phyloP scores from a whole-genome alignment of 495 filamentous ascomycete genomes.

The Eremomyces bilateralis region DNA sequence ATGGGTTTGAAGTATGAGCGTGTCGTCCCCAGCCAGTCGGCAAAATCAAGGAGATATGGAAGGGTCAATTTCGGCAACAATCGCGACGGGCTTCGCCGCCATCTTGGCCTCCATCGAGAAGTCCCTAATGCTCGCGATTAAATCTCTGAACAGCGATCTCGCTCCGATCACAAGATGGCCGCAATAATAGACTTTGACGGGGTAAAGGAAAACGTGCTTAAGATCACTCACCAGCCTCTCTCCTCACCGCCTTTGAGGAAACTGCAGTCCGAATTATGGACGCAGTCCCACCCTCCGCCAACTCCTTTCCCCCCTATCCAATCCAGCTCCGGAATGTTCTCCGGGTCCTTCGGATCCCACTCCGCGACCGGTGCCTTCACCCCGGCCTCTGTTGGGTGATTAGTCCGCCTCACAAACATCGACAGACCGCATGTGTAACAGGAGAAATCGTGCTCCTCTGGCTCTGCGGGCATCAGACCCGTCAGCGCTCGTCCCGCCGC shows the following conservation, averaged over 20 bases:
- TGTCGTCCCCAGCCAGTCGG: too few relatives aligned
- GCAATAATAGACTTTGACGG: not conserved
- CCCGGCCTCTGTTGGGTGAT: slow-evolving; percentile 2
- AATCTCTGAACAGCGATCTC: too few relatives aligned
- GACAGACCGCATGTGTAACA: slow-evolving; percentile 72
- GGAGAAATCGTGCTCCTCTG: slow-evolving; percentile 52
- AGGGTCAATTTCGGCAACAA: too few relatives aligned
- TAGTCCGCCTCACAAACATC: slow-evolving; percentile 28
- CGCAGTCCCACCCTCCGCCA: slow-evolving; percentile 59
- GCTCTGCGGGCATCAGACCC: slow-evolving; percentile 45
- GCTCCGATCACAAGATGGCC: too few relatives aligned
- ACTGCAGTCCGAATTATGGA: slow-evolving; percentile 60
- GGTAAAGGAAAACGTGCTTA: not conserved
- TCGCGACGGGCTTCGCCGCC: too few relatives aligned
- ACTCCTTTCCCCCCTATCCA: slow-evolving; percentile 56
- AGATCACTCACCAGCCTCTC: slow-evolving; percentile 54
- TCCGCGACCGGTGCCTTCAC: too few relatives aligned
- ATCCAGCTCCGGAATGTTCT: slow-evolving; percentile 22
- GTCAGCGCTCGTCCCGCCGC: slow-evolving; percentile 64
- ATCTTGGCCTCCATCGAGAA: too few relatives aligned
- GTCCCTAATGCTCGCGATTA: too few relatives aligned
- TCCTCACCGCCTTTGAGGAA: slow-evolving; percentile 65
- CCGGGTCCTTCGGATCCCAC: slow-evolving; percentile 10
- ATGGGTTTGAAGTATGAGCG: too few relatives aligned
- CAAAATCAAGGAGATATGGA: too few relatives aligned